Base-by-base conservation (phyloP, 441 rosid species). In the Oxalis stricta region DNA sequence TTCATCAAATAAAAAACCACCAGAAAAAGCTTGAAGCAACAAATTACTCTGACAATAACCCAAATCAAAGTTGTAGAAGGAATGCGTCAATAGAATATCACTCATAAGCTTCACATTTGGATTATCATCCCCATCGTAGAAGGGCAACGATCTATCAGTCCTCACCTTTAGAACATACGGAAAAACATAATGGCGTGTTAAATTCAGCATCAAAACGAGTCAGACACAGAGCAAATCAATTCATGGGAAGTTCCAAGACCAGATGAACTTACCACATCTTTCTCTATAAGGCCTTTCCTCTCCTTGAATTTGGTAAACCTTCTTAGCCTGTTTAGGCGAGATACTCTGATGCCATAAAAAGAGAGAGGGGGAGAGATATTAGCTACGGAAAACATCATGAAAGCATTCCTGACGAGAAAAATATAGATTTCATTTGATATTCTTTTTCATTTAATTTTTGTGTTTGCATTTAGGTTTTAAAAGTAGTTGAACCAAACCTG, bases 1-100 rank as follows among this genome's bases (percentile, higher is more conserved):
- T n/a, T n/a, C n/a, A n/a, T n/a, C n/a, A n/a, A n/a, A n/a, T n/a
- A n/a, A n/a, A n/a, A n/a, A n/a, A n/a, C n/a, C n/a, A n/a, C n/a
- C n/a, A n/a, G n/a, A n/a, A n/a, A n/a, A n/a, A n/a, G n/a, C n/a
- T n/a, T n/a, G n/a, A n/a, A n/a, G n/a, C n/a, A n/a, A n/a, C n/a
- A n/a, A 43, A 48, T 55, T 66, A 87, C 99, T n/a, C 95, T 92
- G 99, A 71, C 99, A 87, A 67, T 92, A 92, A 49, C 99, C 95
- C 29, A 92, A 89, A 68, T 92, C 99, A 34, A 92, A 92, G 52
- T 87, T 87, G 70, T 87, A 92, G 68, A 92, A 87, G 38, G 95
- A 92, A 55, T 84, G 87, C 2, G 95, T 79, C 76, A 87, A 63
- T 10, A 87, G 69, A 71, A 84, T 76, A 76, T 92, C 92, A 52